Evolutionary conservation across 2,329 filamentous ascomycete species (phyloP).

Genomic region (Nothopassalora personata): DNA sequence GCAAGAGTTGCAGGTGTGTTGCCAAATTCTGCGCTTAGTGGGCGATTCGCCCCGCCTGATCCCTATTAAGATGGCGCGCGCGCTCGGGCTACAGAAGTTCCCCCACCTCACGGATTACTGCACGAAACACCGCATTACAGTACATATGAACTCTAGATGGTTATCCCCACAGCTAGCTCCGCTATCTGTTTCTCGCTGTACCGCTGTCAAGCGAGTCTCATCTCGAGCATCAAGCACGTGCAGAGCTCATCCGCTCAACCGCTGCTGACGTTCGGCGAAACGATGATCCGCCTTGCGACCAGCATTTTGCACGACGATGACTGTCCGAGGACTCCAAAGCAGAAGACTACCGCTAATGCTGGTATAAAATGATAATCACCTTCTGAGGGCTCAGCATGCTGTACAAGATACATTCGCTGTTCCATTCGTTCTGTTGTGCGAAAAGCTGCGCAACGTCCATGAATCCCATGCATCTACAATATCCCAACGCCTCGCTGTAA

Average conservation of each 20-base stretch:
- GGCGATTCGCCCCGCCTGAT: not conserved
- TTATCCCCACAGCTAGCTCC: too few species aligned
- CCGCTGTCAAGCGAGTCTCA: not conserved
- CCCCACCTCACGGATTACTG: not conserved
- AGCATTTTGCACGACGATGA: not conserved
- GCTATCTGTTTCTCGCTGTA: not conserved
- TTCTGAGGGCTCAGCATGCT: not conserved
- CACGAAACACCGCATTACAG: not conserved
- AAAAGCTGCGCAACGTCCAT: not conserved
- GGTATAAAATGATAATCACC: too few species aligned
- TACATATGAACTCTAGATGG: not conserved
- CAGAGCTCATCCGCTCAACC: not conserved
- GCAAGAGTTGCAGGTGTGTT: not conserved
- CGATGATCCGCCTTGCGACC: not conserved
- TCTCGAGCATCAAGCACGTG: not conserved
- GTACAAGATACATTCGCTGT: not conserved
- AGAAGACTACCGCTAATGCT: too few species aligned
- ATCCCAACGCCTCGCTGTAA: conserved; percentile 9
- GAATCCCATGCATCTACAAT: not conserved
- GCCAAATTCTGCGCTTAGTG: not conserved
- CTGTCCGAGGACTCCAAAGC: too few species aligned
- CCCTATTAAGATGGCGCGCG: not conserved
- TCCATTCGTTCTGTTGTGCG: not conserved
- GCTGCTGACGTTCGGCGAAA: not conserved
- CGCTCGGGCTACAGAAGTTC: not conserved